phyloP scores from a whole-genome alignment of 305 asterid genomes.

The Fraxinus paxiana region DNA sequence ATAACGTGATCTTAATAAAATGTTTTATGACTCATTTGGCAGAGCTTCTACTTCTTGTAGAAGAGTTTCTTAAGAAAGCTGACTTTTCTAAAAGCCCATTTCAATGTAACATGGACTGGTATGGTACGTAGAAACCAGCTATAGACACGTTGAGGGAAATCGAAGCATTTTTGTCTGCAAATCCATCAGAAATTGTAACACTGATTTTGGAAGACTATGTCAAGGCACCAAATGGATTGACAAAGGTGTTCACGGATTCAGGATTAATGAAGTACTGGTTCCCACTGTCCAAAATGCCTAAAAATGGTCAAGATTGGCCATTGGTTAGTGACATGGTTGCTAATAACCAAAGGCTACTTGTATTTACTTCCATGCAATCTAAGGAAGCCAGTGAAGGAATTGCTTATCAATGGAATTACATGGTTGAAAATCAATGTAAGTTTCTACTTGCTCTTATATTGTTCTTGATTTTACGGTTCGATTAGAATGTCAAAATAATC shows the following conservation, averaged over 20 bases:
- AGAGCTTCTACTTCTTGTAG: no score
- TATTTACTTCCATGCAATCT: conserved; percentile 52
- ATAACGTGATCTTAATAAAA: not conserved
- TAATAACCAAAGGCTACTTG: conserved; percentile 61
- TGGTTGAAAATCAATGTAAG: conserved; percentile 86
- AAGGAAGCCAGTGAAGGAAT: conserved; percentile 72
- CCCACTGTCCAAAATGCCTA: conserved; percentile 68
- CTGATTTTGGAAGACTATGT: conserved; percentile 83
- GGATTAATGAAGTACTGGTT: conserved; percentile 74
- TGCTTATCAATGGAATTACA: conserved; percentile 90
- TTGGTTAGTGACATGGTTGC: conserved; percentile 64
- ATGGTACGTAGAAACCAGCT: conserved; percentile 44
- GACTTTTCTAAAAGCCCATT: not conserved
- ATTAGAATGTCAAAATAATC: not conserved
- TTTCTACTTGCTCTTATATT: not conserved
- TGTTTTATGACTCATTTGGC: not conserved
- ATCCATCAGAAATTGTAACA: conserved; percentile 81
- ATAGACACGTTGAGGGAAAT: conserved; percentile 56
- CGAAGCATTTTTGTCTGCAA: conserved; percentile 53
- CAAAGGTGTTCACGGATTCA: conserved; percentile 58
- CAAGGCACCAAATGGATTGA: conserved; percentile 57
- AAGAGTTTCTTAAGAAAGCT: not conserved
- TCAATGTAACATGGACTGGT: not conserved
- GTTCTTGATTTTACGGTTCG: not conserved
- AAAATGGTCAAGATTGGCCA: conserved; percentile 71